These are phyloP conservation scores for Citrus trifoliata DNA, from an alignment of 345 rosid species.

Conservation along the genomic window DNA sequence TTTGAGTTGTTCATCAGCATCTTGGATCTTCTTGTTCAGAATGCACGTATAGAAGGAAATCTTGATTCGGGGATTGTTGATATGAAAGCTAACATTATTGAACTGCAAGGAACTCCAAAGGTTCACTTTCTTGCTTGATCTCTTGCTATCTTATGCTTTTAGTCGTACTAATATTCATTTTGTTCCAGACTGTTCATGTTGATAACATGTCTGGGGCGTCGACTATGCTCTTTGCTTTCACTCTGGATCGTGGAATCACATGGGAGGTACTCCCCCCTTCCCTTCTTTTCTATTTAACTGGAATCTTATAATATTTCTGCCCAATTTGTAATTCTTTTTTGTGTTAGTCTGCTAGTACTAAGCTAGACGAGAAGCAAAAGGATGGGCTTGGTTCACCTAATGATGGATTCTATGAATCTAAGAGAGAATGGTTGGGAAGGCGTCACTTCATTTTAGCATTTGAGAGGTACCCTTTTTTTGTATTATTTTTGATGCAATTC, in stretches of 20 bases:
- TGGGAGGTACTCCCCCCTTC: conserved; percentile 62
- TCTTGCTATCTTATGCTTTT: conserved; percentile 16
- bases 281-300: conserved; percentile 3
- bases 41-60: conserved; percentile 93
- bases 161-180: conserved; percentile 21
- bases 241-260: conserved; percentile 87
- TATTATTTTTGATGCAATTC: neutral
- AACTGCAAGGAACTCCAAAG: conserved; percentile 85
- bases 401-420: conserved; percentile 97
- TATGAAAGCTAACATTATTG: conserved; percentile 82
- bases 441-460: conserved; percentile 88
- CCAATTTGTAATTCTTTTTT: neutral
- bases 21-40: conserved; percentile 84
- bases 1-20: conserved; percentile 88
- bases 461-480: conserved; percentile 55
- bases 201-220: conserved; percentile 97
- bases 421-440: conserved; percentile 93
- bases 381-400: conserved; percentile 74
- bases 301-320: neutral
- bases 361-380: conserved; percentile 74
- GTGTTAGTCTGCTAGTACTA: conserved; percentile 67
- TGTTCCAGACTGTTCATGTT: conserved; percentile 81
- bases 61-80: conserved; percentile 96
- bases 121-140: conserved; percentile 37
- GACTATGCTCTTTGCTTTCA: conserved; percentile 83